These are phyloP conservation scores for Hippophae tibetana DNA, from an alignment of 306 rosid genomes.

Conservation along the genomic window DNA sequence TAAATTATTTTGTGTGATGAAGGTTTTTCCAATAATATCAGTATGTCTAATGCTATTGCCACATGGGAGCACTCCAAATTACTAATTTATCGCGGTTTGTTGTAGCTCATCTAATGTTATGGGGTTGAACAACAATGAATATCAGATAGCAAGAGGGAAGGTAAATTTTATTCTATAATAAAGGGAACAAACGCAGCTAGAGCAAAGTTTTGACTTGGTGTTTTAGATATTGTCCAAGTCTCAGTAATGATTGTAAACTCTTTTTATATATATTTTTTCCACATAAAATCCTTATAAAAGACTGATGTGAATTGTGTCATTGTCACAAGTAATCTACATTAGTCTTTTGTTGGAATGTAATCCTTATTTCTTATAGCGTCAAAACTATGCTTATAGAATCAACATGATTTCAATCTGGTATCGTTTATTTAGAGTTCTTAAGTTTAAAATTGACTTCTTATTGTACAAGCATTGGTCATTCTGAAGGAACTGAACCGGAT, in stretches of 20 bases:
- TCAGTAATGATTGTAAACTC: no score
- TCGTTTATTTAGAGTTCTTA: background rate
- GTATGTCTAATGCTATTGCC: background rate
- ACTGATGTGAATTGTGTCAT: no score
- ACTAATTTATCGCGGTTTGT: background rate
- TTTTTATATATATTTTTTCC: no score
- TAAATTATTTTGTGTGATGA: background rate
- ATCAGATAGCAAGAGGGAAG: conserved; percentile 85
- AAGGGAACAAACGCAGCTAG: background rate
- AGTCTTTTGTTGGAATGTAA: no score
- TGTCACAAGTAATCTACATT: no score
- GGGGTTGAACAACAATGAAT: conserved; percentile 95
- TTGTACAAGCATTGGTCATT: conserved; percentile 12
- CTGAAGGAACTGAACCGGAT: conserved; percentile 58
- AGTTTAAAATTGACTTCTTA: conserved; percentile 6
- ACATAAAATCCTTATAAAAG: no score
- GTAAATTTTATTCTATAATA: conserved; percentile 16
- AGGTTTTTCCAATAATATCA: background rate
- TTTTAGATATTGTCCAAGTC: no score
- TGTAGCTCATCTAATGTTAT: conserved; percentile 62
- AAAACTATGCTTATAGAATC: no score
- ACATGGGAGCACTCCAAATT: background rate
- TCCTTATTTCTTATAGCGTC: no score
- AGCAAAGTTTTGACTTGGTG: no score
- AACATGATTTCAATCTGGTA: no score